phyloP scores from a whole-genome alignment of 352 stramenopile genomes.

The Aphanomyces cochlioides region DNA sequence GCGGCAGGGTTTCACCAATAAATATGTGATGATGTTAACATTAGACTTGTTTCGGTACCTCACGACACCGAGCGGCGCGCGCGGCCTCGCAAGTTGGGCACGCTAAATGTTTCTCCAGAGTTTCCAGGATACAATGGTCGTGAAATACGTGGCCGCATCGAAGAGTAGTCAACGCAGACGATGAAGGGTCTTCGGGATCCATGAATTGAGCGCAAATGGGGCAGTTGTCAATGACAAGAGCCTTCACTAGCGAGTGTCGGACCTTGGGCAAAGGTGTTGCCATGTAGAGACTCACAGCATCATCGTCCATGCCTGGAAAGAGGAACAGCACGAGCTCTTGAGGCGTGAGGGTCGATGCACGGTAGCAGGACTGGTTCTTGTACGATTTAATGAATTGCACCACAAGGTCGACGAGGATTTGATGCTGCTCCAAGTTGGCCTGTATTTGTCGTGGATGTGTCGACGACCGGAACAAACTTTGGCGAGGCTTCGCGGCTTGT shows the following conservation, averaged over 20 bases:
- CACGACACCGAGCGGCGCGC: too few relatives aligned
- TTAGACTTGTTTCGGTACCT: too few relatives aligned
- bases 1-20: too few relatives aligned
- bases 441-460: background rate
- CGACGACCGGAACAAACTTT: background rate
- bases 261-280: background rate
- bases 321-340: background rate
- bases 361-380: background rate
- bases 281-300: background rate
- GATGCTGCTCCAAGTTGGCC: background rate
- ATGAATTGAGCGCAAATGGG: constrained; percentile 3
- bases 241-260: background rate
- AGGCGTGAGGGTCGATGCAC: background rate
- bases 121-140: constrained; percentile 9
- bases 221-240: background rate
- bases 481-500: background rate
- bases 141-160: constrained; percentile 15
- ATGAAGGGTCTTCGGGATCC: background rate
- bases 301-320: constrained; percentile 6
- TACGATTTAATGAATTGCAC: background rate
- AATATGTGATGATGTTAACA: too few relatives aligned
- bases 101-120: background rate
- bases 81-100: constrained; percentile 1
- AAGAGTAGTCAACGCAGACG: constrained; percentile 1
- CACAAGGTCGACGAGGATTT: background rate